phyloP scores from a whole-genome alignment of 2,329 filamentous ascomycete genomes.

The Chrysoporthe deuterocubensis region DNA sequence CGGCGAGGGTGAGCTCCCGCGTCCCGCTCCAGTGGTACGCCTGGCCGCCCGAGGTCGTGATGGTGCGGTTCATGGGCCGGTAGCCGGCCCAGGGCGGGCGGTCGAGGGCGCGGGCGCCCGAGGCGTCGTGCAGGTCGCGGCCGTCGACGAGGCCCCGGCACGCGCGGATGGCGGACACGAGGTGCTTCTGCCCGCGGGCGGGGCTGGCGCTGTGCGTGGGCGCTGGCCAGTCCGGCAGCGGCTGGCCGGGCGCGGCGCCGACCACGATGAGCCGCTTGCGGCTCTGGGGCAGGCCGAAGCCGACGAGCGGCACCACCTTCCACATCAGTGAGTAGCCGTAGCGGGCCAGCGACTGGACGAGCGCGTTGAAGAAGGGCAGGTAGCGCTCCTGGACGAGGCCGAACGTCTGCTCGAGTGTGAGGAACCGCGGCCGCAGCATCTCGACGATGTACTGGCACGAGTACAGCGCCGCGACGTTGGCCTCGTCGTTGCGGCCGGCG shows the following conservation, averaged over 20 bases:
- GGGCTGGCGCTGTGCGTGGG: slow-evolving; percentile 60
- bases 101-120: slow-evolving; percentile 29
- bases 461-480: slow-evolving; percentile 66
- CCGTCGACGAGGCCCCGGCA: slow-evolving; percentile 41
- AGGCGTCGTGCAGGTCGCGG: slow-evolving; percentile 45
- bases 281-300: slow-evolving; percentile 56
- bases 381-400: slow-evolving; percentile 64
- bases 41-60: slow-evolving; percentile 66
- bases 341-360: slow-evolving; percentile 68
- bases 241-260: slow-evolving; percentile 69
- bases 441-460: slow-evolving; percentile 59
- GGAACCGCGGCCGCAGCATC: slow-evolving; percentile 65
- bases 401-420: slow-evolving; percentile 80
- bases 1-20: slow-evolving; percentile 67
- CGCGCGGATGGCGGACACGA: slow-evolving; percentile 50
- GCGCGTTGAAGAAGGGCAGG: slow-evolving; percentile 55
- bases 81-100: slow-evolving; percentile 50
- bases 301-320: slow-evolving; percentile 59
- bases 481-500: slow-evolving; percentile 62
- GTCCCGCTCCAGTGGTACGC: slow-evolving; percentile 69
- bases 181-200: slow-evolving; percentile 40
- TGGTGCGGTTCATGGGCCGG: slow-evolving; percentile 55
- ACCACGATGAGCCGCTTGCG: slow-evolving; percentile 60
- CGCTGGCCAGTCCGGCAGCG: slow-evolving; percentile 66
- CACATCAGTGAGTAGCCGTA: slow-evolving; percentile 73